These are phyloP conservation scores for Elasticomyces elasticus DNA, from an alignment of 495 filamentous ascomycete species.

Conservation along the genomic window DNA sequence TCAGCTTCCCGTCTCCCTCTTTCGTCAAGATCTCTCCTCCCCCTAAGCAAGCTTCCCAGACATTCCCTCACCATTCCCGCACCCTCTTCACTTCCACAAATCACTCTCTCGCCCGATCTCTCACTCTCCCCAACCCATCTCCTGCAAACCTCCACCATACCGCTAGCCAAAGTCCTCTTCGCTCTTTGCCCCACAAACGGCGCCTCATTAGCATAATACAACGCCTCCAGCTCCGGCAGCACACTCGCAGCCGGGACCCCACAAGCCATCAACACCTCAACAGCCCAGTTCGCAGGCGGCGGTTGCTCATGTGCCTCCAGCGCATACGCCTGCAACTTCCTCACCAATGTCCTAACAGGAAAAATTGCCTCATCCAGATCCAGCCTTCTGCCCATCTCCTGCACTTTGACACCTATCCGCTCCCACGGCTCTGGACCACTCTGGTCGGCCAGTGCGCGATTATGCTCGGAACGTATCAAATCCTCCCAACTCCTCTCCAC, in stretches of 20 bases:
- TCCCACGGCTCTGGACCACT: slow-evolving; percentile 62
- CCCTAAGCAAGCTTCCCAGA: slow-evolving; percentile 9
- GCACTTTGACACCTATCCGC: slow-evolving; percentile 60
- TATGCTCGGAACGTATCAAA: slow-evolving; percentile 61
- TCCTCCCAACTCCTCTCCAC: slow-evolving; percentile 77
- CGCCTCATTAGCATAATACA: slow-evolving; percentile 73
- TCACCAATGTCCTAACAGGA: slow-evolving; percentile 40
- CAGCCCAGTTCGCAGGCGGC: slow-evolving; percentile 65
- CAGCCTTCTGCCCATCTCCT: slow-evolving; percentile 66
- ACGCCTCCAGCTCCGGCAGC: slow-evolving; percentile 63
- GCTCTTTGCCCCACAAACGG: slow-evolving; percentile 61
- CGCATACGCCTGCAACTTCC: slow-evolving; percentile 68
- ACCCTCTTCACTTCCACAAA: slow-evolving; percentile 32
- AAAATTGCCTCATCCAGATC: slow-evolving; percentile 72
- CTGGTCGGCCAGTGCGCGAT: slow-evolving; percentile 40
- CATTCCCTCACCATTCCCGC: slow-evolving; percentile 23
- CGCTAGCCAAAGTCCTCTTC: slow-evolving; percentile 47
- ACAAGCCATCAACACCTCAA: slow-evolving; percentile 69
- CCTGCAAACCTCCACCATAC: slow-evolving; percentile 52
- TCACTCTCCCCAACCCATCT: slow-evolving; percentile 55
- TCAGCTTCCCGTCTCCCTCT: slow-evolving; percentile 10
- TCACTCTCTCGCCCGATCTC: slow-evolving; percentile 39
- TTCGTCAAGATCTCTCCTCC: slow-evolving; percentile 8
- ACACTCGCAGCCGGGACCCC: slow-evolving; percentile 65
- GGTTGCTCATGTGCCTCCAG: slow-evolving; percentile 62